Percentiles rank a stretch among this genome's conserved stretches.
Conservation (phyloP, 1,139 yeast species). For the Yamadazyma pseudoaaseri region DNA sequence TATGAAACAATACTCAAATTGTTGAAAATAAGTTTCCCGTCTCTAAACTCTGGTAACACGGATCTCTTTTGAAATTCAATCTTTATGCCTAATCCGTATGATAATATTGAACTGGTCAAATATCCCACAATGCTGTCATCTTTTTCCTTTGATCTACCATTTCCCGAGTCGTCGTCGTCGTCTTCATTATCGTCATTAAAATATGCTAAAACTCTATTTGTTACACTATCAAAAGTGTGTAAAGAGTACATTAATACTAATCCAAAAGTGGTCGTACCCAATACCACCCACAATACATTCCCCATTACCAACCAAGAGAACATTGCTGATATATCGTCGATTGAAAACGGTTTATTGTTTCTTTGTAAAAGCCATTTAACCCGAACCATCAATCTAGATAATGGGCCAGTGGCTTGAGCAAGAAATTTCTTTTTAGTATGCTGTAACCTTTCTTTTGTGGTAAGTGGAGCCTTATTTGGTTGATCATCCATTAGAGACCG, state of each 20-base stretch:
- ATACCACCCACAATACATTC: slow-evolving; percentile 54
- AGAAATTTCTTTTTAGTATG: slow-evolving; percentile 39
- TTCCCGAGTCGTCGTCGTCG: slow-evolving; percentile 10
- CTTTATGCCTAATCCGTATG: slow-evolving; percentile 39
- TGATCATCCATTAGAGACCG: too few species aligned
- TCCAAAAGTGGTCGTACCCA: slow-evolving; percentile 67
- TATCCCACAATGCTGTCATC: slow-evolving; percentile 33
- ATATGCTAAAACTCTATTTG: slow-evolving; percentile 18
- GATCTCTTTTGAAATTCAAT: slow-evolving; percentile 37
- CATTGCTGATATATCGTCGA: slow-evolving; percentile 56
- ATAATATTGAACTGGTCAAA: slow-evolving; percentile 35
- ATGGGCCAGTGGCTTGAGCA: slow-evolving; percentile 40
- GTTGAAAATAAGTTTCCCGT: slow-evolving; percentile 61
- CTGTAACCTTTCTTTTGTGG: slow-evolving; percentile 2
- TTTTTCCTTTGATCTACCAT: slow-evolving; percentile 1
- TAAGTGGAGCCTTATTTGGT: too few species aligned
- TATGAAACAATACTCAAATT: slow-evolving; percentile 41
- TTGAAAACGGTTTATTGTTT: slow-evolving; percentile 49
- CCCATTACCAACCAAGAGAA: slow-evolving; percentile 58
- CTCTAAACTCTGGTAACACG: slow-evolving; percentile 48
- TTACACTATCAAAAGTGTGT: slow-evolving; percentile 37
- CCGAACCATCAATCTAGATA: slow-evolving; percentile 47
- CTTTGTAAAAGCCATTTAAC: slow-evolving; percentile 59
- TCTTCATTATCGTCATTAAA: slow-evolving; percentile 14
- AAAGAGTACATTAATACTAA: slow-evolving; percentile 50